Conservation (phyloP, 2,329 filamentous ascomycete species). For the Lecanoromycetidae sp. region DNA sequence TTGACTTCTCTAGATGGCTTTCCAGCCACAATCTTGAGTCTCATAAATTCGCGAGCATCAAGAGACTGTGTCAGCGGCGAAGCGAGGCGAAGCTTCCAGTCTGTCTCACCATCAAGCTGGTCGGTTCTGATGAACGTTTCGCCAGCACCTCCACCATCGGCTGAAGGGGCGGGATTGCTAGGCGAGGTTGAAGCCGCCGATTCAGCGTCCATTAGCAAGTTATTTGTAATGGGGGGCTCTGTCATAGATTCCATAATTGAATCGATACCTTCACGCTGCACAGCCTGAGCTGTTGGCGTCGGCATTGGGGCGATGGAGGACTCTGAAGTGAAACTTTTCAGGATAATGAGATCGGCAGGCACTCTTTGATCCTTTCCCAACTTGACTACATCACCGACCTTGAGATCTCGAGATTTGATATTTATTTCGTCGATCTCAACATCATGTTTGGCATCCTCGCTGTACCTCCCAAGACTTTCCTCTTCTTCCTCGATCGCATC, state of each 20-base stretch:
- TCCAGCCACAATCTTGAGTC: constrained; percentile 61
- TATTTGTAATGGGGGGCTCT: background rate
- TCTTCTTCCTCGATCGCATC: constrained; percentile 62
- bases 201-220: background rate
- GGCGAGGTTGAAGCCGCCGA: background rate
- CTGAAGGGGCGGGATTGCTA: constrained; percentile 19
- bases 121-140: constrained; percentile 97
- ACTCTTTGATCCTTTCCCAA: constrained; percentile 84
- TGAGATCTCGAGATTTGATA: constrained; percentile 77
- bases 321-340: constrained; percentile 65
- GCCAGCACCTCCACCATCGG: constrained; percentile 44
- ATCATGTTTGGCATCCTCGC: background rate
- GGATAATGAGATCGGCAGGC: constrained; percentile 83
- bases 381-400: constrained; percentile 91
- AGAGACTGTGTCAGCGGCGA: constrained; percentile 77
- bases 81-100: constrained; percentile 91
- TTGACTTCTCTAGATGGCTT: constrained; percentile 92
- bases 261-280: background rate
- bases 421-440: constrained; percentile 50
- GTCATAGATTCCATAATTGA: background rate
- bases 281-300: background rate
- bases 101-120: constrained; percentile 92
- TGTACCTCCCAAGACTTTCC: constrained; percentile 21
- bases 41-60: constrained; percentile 54
- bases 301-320: constrained; percentile 24